A percentile compares a stretch with the other conserved stretches of the same genome.
phyloP scores from a whole-genome alignment of 345 rosid genomes.

The thale cress (Arabidopsis thaliana) region DNA sequence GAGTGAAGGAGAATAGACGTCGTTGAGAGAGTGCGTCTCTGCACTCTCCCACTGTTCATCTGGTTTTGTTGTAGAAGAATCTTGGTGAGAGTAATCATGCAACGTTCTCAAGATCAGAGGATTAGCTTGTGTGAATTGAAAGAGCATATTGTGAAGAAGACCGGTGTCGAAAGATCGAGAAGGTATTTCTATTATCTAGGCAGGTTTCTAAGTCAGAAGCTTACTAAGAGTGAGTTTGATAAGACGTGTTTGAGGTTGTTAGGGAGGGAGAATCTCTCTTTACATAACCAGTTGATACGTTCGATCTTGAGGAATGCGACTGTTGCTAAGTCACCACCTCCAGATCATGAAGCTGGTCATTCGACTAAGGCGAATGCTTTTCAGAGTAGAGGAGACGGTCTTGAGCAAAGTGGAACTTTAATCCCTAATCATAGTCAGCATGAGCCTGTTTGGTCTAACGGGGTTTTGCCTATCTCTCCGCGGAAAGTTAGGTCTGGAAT shows the following conservation, averaged over 20 bases:
- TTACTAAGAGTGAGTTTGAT: conserved; percentile 83
- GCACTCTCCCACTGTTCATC: conserved; percentile 29
- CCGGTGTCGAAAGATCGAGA: conserved; percentile 84
- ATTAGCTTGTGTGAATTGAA: conserved; percentile 79
- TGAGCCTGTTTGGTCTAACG: conserved; percentile 73
- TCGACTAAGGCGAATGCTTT: conserved; percentile 46
- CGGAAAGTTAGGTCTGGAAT: conserved; percentile 70
- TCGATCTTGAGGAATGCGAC: conserved; percentile 83
- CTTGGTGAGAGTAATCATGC: conserved; percentile 42
- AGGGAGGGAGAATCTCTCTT: conserved; percentile 91
- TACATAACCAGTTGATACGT: conserved; percentile 85
- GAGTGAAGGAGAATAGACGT: conserved; percentile 40
- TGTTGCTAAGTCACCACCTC: conserved; percentile 68
- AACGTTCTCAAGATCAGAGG: conserved; percentile 82
- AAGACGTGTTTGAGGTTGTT: conserved; percentile 78
- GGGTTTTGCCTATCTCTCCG: conserved; percentile 63
- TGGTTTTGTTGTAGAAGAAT: not conserved
- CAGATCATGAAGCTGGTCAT: conserved; percentile 58
- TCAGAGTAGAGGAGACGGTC: conserved; percentile 53
- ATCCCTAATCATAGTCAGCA: conserved; percentile 65
- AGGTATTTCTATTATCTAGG: conserved; percentile 74
- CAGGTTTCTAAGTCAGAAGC: conserved; percentile 82
- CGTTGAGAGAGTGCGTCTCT: conserved; percentile 46
- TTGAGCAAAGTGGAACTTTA: conserved; percentile 56
- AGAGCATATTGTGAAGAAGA: conserved; percentile 76